These are phyloP conservation scores for Phoma sp. DNA, from an alignment of 2,329 filamentous ascomycete genomes.

Conservation along the genomic window DNA sequence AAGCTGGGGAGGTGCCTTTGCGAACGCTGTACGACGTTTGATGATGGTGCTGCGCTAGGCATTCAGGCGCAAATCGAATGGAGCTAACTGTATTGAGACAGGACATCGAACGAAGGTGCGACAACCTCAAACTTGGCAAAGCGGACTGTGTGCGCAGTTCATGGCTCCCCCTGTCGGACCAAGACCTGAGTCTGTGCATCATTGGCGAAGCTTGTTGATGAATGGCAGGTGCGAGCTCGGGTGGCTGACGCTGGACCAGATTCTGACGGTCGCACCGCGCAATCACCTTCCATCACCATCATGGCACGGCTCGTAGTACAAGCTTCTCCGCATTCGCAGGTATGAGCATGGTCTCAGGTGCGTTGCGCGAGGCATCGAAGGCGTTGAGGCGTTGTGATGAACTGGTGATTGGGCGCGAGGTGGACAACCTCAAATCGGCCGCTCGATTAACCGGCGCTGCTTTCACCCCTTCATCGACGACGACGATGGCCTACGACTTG, in stretches of 20 bases:
- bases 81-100: conserved; percentile 25
- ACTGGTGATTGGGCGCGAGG: conserved; percentile 1
- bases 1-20: conserved; percentile 15
- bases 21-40: conserved; percentile 25
- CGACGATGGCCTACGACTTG: conserved; percentile 3
- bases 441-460: background rate
- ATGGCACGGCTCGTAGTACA: conserved; percentile 21
- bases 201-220: conserved; percentile 25
- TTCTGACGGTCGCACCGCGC: conserved; percentile 26
- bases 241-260: conserved; percentile 28
- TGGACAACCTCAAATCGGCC: background rate
- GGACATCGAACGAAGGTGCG: conserved; percentile 40
- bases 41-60: conserved; percentile 27
- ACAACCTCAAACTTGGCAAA: conserved; percentile 26
- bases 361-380: conserved; percentile 10
- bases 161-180: conserved; percentile 25
- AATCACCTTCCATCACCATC: conserved; percentile 10
- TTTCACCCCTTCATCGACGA: background rate
- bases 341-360: conserved; percentile 11
- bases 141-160: conserved; percentile 13
- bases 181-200: conserved; percentile 9
- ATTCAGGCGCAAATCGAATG: conserved; percentile 21
- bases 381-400: background rate
- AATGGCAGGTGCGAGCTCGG: conserved; percentile 22
- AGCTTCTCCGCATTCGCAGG: conserved; percentile 12